Base-by-base conservation (phyloP, 192 early-diverging fungal species). In the Coemansia sp. region DNA sequence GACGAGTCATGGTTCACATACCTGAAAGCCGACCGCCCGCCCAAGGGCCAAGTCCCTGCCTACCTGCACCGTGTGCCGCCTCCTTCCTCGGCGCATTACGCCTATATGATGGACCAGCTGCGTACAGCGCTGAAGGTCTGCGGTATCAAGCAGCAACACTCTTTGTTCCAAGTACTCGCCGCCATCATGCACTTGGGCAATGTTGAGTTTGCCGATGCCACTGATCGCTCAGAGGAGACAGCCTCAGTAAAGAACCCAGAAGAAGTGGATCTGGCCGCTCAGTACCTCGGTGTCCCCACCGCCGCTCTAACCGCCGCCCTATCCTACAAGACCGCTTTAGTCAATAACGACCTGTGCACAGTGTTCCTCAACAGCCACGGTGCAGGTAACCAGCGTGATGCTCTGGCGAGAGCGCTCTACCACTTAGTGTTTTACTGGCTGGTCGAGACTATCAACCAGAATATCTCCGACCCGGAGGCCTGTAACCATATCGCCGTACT, bases 111-210 rank as follows among this genome's bases (percentile, higher is more conserved):
- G 82, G 86, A 87, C 36, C 86, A 91, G 75, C 81, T 94, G 38
- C 87, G 89, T 57, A 77, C 74, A 49, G 78, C 90, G 16, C 86
- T 94, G 38, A 74, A 80, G 29, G 76, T 84, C 1, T 89, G 90
- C 63, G 91, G 92, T 0, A 82, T 94, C 43, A 87, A 78, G 51
- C 68, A 79, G 51, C 68, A 79, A 93, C 91, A 94, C 64, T 72
- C 93, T 1, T 73, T 99, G 38, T 94, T 95, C 79, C 91, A 93
- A 65, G 82, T 93, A 18, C 73, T 98, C 27, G 91, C 96, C 0
- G 93, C 93, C 31, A 89, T 98, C 43, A 78, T 98, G 16, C 93
- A 93, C 60, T 85, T 98, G 33, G 95, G 95, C 16, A 95, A 97
- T 65, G 71, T 97, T 61, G 87, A 91, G 34, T 95, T 96, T 51